A percentile compares a stretch with the other conserved stretches of the same genome.
Evolutionary conservation across 2,329 filamentous ascomycete species (phyloP).

Genomic region (Microcera coccophila): DNA sequence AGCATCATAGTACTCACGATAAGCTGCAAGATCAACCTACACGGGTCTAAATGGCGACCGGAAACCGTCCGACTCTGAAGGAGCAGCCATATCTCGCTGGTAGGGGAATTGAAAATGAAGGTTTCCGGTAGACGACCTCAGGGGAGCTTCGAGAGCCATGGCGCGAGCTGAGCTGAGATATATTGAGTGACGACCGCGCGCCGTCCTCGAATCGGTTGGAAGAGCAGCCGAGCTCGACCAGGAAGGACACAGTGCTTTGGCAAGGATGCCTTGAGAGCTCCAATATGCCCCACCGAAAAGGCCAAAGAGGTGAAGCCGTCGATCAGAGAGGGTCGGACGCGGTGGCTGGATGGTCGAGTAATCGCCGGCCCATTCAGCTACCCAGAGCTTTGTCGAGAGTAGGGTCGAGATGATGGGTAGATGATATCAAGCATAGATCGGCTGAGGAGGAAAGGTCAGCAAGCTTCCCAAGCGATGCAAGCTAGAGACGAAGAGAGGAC

Average conservation of each 20-base stretch:
- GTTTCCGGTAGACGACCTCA: conserved; percentile 58
- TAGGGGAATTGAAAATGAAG: conserved; percentile 38
- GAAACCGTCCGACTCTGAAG: conserved; percentile 48
- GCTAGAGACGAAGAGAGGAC: conserved; percentile 13
- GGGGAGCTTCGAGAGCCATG: conserved; percentile 48
- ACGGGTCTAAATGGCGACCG: conserved; percentile 48
- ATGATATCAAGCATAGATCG: conserved; percentile 7
- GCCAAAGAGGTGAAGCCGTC: neutral
- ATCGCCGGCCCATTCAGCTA: neutral
- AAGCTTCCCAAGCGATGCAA: conserved; percentile 22
- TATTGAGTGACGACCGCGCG: conserved; percentile 12
- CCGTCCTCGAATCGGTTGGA: conserved; percentile 11
- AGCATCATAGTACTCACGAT: conserved; percentile 6
- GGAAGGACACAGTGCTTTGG: conserved; percentile 12
- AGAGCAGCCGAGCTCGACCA: conserved; percentile 8
- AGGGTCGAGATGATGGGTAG: neutral
- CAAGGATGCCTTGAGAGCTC: conserved; percentile 22
- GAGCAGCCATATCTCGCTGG: conserved; percentile 51
- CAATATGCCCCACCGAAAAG: neutral
- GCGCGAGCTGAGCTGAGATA: conserved; percentile 10
- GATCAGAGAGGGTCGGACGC: neutral
- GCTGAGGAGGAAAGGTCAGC: conserved; percentile 15
- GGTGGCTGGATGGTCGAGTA: neutral
- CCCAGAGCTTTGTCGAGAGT: neutral
- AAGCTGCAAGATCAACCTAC: conserved; percentile 37